Evolutionary conservation across 495 filamentous ascomycete species (phyloP).

Genomic region (Lasiosphaeris hirsuta): DNA sequence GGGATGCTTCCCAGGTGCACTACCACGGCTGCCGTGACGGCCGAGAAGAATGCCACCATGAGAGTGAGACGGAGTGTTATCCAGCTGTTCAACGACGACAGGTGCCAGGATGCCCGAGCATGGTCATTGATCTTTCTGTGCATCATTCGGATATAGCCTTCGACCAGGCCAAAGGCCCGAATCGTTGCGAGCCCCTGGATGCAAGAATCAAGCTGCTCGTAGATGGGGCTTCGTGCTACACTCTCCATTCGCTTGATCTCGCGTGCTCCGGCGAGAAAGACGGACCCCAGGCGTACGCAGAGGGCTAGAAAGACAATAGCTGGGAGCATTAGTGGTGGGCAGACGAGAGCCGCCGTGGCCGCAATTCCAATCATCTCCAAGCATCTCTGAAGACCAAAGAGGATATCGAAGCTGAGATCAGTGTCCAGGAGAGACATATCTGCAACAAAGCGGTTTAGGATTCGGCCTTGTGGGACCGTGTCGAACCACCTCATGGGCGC

Average conservation of each 20-base stretch:
- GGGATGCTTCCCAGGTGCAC: constrained; percentile 50
- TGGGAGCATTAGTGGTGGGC: background rate
- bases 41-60: constrained; percentile 58
- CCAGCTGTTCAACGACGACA: background rate
- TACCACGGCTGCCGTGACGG: constrained; percentile 54
- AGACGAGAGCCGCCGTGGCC: background rate
- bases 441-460: constrained; percentile 50
- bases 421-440: constrained; percentile 44
- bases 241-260: background rate
- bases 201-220: background rate
- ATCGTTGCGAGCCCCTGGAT: background rate
- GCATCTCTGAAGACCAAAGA: background rate
- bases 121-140: background rate
- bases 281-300: background rate
- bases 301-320: background rate
- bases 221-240: background rate
- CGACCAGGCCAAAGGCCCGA: background rate
- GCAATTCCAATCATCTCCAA: background rate
- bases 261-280: background rate
- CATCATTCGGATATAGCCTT: background rate
- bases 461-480: constrained; percentile 46
- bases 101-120: background rate
- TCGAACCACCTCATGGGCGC: constrained; percentile 51
- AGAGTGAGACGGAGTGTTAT: constrained; percentile 47
- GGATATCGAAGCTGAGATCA: background rate